A percentile compares a stretch with the other conserved stretches of the same genome.
Evolutionary conservation across 495 filamentous ascomycete species (phyloP).

Genomic region (Xeromyces bisporus): DNA sequence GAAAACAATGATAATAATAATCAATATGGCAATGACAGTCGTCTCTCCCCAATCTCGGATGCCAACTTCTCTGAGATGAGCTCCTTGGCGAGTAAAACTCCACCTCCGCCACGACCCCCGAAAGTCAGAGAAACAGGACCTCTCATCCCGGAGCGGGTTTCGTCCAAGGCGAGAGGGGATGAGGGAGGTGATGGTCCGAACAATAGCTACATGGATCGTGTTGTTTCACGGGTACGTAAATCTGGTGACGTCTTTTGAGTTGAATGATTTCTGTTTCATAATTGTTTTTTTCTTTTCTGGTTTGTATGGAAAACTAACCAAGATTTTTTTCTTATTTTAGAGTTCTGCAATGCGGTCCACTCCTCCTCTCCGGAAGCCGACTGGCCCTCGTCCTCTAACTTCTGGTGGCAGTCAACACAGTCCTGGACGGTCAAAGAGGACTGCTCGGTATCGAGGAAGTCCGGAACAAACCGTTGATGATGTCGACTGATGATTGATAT

Average conservation of each 20-base stretch:
- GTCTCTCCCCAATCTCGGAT: constrained; percentile 37
- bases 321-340: constrained; percentile 4
- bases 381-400: constrained; percentile 35
- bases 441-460: constrained; percentile 29
- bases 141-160: constrained; percentile 30
- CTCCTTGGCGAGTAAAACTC: constrained; percentile 9
- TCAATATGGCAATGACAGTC: constrained; percentile 28
- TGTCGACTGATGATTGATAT: constrained; percentile 16
- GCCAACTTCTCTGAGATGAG: constrained; percentile 31
- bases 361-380: constrained; percentile 34
- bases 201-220: constrained; percentile 25
- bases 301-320: not conserved
- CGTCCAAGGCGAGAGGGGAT: constrained; percentile 24
- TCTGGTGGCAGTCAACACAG: constrained; percentile 23
- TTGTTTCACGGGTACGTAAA: constrained; percentile 24
- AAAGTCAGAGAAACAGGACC: constrained; percentile 38
- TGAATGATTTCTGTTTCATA: not conserved
- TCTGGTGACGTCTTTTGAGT: not conserved
- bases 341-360: constrained; percentile 27
- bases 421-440: constrained; percentile 28
- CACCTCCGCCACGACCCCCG: constrained; percentile 32
- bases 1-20: constrained; percentile 23
- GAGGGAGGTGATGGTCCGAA: too few species aligned
- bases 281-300: not conserved
- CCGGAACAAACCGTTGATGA: constrained; percentile 32